Evolutionary conservation across 2,329 filamentous ascomycete species (phyloP), one percentile per base, ranked within the genome.

Genomic region (Fusarium caatingaense): DNA sequence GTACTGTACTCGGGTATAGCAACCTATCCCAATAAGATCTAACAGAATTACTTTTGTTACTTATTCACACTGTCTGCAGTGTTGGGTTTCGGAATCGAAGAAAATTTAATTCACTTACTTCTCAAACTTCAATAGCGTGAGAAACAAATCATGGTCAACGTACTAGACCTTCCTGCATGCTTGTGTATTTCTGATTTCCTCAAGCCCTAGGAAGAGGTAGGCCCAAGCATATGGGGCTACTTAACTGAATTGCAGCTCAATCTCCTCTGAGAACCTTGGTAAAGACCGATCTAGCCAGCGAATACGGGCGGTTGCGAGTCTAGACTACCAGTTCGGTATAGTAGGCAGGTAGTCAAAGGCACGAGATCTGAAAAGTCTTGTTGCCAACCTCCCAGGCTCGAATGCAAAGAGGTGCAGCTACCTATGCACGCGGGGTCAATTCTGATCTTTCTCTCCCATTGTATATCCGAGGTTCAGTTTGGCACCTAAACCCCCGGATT

Each of bases 401-500:
- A 53, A 60, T 49, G 44, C 18, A 55, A 65, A 56, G 28, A 59
- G 62, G 48, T 68, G 55, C 56, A 62, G 23, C 45, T 65, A 68
- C 50, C 45, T 65, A 68, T 50, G 64, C 64, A 61, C 64, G 64
- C 40, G 64, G 47, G 66, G 55, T 44, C 47, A 49, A 62, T 60
- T 40, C 27, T 67, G 49, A 63, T 55, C 27, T 47, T 50, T 46
- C n/a, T 51, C 37, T 51, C 55, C 66, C 56, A 51, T 55, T 51
- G 37, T 37, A 53, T 50, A 46, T 20, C 34, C 30, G 27, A 60
- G 50, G 42, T 65, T 28, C 28, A 30, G 47, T 49, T 61, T 61
- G 55, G 48, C 48, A 64, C 48, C 30, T 42, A 53, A 44, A 30
- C 47, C 46, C 23, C n/a, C 37, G 34, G 32, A 53, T 42, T 53